Evolutionary conservation across 352 stramenopile genomes (phyloP).

Genomic region (Phytopythium helicoides): DNA sequence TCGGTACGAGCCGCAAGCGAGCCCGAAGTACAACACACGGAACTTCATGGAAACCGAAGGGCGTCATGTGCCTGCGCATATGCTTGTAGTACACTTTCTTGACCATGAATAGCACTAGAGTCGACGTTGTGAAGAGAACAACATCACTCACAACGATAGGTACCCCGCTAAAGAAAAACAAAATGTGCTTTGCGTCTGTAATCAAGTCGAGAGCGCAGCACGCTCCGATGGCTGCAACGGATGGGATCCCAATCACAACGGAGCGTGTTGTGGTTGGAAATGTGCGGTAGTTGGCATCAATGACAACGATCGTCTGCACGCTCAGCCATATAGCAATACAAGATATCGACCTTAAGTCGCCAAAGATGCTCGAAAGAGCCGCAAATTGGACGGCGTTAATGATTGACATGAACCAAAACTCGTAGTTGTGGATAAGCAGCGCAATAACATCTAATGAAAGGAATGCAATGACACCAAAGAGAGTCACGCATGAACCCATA

Average conservation of each 20-base stretch:
- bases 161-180: conserved; percentile 4
- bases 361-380: conserved; percentile 14
- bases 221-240: conserved; percentile 16
- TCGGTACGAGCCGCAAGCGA: conserved; percentile 11
- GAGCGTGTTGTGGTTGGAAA: conserved; percentile 13
- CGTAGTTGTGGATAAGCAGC: conserved; percentile 16
- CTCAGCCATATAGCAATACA: conserved; percentile 20
- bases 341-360: conserved; percentile 17
- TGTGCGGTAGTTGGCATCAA: conserved; percentile 32
- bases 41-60: conserved; percentile 7
- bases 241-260: conserved; percentile 21
- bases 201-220: conserved; percentile 21
- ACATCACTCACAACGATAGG: conserved; percentile 15
- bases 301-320: conserved; percentile 19
- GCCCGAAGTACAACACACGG: conserved; percentile 22
- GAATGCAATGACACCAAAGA: conserved; percentile 14
- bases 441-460: conserved; percentile 21
- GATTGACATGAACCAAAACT: conserved; percentile 29
- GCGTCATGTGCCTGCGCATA: conserved; percentile 1
- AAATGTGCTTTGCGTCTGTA: conserved; percentile 3
- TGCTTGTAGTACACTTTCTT: conserved; percentile 20
- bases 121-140: conserved; percentile 23
- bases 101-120: conserved; percentile 22
- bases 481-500: conserved; percentile 6
- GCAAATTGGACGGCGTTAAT: conserved; percentile 25